A percentile compares a stretch with the other conserved stretches of the same genome.
Evolutionary conservation across 495 filamentous ascomycete species (phyloP).

Genomic region (Aspergillus diversus): DNA sequence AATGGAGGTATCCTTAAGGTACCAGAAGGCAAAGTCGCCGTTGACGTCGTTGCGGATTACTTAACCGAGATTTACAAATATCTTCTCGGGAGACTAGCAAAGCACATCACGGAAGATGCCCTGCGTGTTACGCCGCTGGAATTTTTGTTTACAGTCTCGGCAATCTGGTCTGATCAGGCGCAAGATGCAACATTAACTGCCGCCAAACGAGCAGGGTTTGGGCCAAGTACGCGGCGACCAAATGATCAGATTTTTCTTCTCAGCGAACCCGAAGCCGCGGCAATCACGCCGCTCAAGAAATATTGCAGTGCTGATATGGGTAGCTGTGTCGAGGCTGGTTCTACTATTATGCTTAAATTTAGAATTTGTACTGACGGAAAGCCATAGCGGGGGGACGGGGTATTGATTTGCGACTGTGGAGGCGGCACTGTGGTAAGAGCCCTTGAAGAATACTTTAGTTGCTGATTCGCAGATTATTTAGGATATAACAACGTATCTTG

Average conservation of each 20-base stretch:
- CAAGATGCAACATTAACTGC: too few species aligned
- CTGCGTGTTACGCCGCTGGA: neutral
- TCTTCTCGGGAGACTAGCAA: constrained; percentile 33
- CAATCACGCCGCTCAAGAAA: constrained; percentile 15
- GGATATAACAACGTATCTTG: constrained; percentile 41
- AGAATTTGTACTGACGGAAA: neutral
- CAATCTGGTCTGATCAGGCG: too few species aligned
- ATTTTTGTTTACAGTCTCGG: too few species aligned
- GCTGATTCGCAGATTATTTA: neutral
- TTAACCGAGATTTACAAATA: constrained; percentile 46
- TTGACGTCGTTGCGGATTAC: constrained; percentile 46
- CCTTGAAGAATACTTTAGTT: neutral
- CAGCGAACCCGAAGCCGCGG: constrained; percentile 61
- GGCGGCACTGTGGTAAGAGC: constrained; percentile 43
- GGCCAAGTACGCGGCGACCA: neutral
- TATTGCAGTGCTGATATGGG: neutral
- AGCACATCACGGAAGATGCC: neutral
- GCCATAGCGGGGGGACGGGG: constrained; percentile 19
- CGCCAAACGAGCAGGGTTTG: too few species aligned
- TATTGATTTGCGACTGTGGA: constrained; percentile 37
- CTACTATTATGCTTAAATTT: neutral
- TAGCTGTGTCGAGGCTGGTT: constrained; percentile 8
- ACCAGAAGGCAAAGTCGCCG: constrained; percentile 24
- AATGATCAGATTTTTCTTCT: constrained; percentile 47
- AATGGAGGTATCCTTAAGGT: constrained; percentile 16